phyloP scores from a whole-genome alignment of 2,329 filamentous ascomycete species.

The Aspergillus jensenii region DNA sequence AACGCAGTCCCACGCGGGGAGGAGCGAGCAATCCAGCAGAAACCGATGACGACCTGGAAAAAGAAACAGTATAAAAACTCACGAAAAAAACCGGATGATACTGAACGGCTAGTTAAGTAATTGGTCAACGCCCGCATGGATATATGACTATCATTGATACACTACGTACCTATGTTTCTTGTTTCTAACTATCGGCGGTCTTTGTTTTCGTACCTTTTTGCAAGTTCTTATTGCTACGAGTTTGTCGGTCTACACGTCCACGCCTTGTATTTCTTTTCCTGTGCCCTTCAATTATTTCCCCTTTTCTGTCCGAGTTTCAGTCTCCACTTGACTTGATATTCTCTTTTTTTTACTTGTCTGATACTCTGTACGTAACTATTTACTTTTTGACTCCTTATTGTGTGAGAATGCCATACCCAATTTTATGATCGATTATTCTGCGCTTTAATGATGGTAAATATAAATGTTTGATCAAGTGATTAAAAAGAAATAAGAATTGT shows the following conservation, averaged over 20 bases:
- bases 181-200: not conserved
- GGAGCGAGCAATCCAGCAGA: not conserved
- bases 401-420: not conserved
- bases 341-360: not conserved
- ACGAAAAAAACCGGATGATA: not conserved
- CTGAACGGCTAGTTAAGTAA: constrained; percentile 5
- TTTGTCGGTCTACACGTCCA: not conserved
- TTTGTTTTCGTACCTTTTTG: not conserved
- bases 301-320: not conserved
- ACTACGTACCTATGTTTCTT: not conserved
- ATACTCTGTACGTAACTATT: constrained; percentile 1
- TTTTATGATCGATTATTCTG: not conserved
- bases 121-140: constrained; percentile 16
- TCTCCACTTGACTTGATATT: not conserved
- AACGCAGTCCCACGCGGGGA: not conserved
- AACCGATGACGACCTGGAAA: not conserved
- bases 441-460: not conserved
- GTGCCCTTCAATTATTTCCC: not conserved
- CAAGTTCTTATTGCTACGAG: not conserved
- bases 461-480: not conserved
- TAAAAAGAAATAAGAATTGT: not conserved
- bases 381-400: not conserved
- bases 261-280: not conserved
- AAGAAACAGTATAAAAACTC: not conserved
- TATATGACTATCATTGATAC: constrained; percentile 8